Percentiles rank a stretch among this genome's conserved stretches.
These are phyloP conservation scores for Allium fistulosum DNA, from an alignment of 106 monocot genomes.

Conservation along the genomic window DNA sequence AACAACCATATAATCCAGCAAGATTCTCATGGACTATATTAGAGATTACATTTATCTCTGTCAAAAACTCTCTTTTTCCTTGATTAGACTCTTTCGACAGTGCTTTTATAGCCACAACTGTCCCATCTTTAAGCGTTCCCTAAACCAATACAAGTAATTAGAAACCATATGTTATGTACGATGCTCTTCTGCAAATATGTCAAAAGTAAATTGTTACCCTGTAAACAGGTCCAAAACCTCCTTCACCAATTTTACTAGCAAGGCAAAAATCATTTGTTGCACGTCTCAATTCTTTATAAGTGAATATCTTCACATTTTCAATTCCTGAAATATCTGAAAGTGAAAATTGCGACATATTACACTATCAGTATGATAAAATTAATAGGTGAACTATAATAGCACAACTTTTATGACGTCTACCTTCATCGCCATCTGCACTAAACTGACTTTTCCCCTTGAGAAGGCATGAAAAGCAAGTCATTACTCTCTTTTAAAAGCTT, in stretches of 20 bases:
- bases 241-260: constrained; percentile 40
- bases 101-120: constrained; percentile 40
- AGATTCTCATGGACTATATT: constrained; percentile 48
- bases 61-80: constrained; percentile 46
- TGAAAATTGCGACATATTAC: not conserved
- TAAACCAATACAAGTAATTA: constrained; percentile 8
- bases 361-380: not conserved
- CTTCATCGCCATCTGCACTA: not conserved
- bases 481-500: not conserved
- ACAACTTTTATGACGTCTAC: not conserved
- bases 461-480: constrained; percentile 4
- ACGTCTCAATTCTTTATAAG: constrained; percentile 39
- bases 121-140: constrained; percentile 53
- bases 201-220: constrained; percentile 21
- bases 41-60: constrained; percentile 45
- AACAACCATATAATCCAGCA: constrained; percentile 44
- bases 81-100: constrained; percentile 55
- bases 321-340: constrained; percentile 14
- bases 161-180: not conserved
- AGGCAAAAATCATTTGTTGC: constrained; percentile 42
- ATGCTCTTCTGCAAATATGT: not conserved
- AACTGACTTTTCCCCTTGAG: not conserved
- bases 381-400: not conserved
- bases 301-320: constrained; percentile 22
- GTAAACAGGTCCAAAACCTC: constrained; percentile 63